Evolutionary conservation across 2,329 filamentous ascomycete species (phyloP), one percentile per base, ranked within the genome.

Genomic region (Fusarium nurragi): DNA sequence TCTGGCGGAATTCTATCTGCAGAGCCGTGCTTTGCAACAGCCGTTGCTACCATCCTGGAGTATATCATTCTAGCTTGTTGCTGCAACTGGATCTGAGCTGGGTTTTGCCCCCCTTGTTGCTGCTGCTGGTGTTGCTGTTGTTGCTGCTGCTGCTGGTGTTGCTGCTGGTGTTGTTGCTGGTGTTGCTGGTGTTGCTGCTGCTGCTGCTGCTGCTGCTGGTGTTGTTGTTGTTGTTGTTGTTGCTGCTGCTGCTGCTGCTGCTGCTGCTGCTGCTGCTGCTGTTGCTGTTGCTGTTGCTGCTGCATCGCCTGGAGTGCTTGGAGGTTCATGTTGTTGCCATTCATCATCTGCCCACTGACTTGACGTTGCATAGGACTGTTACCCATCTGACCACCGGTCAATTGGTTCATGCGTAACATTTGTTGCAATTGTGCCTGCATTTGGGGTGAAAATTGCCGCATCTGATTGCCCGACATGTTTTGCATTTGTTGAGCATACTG

Each of bases 1-100:
- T 86, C 83, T 0, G 68, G 74, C 0, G 85, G 84, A 5, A 86
- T 80, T 26, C 79, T 78, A 21, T 81, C 78, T 3, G 67, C 54
- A 1, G 79, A 77, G 12, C 81, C 81, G 52, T 75, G 82, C 18
- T 78, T 79, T 3, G 68, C 67, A 1, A 74, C 72, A 6, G 73
- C 67, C 6, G 54, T 51, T 12, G 60, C 66, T 10, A 86, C 63
- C 50, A 80, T 73, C 47, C 76, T 77, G 12, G 73, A 59, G 43
- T 80, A 85, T 1, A 85, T 55, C 4, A 70, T 38, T 8, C 77
- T 71, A 6, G 78, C 77, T 4, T 74, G 64, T 7, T 68, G 74
- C 12, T 77, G 76, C 19, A 76, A 68, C 50, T 77, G 77, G 7
- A 74, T 62, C 44, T 81, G 73, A 13, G 72, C 45, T 2, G 67